phyloP scores from a whole-genome alignment of 352 stramenopile species.

The Phytophthora brassicae region DNA sequence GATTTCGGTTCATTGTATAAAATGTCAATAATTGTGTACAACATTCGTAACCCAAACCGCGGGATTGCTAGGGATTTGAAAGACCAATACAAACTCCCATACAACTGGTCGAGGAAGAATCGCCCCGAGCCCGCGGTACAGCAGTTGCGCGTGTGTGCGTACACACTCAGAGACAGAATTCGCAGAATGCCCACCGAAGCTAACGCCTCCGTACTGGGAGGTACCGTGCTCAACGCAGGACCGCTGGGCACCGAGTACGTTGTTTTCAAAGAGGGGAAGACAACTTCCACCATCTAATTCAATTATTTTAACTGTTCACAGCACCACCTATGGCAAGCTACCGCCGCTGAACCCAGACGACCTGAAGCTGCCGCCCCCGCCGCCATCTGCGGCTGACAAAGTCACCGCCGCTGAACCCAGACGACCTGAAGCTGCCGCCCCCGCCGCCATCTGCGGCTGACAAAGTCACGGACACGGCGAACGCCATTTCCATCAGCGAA shows the following conservation, averaged over 20 bases:
- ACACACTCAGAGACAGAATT: slow-evolving; percentile 28
- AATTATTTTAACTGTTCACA: slow-evolving; percentile 15
- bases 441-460: slow-evolving; percentile 73
- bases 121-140: slow-evolving; percentile 16
- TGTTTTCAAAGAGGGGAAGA: background rate
- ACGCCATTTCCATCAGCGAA: slow-evolving; percentile 80
- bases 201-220: slow-evolving; percentile 57
- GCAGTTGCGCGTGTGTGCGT: slow-evolving; percentile 25
- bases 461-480: slow-evolving; percentile 59
- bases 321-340: slow-evolving; percentile 73
- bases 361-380: slow-evolving; percentile 76
- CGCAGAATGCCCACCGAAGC: slow-evolving; percentile 38
- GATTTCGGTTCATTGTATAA: too few species aligned
- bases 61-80: too few species aligned
- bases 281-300: too few species aligned
- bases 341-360: slow-evolving; percentile 85
- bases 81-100: too few species aligned
- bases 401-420: slow-evolving; percentile 79
- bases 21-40: too few species aligned
- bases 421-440: slow-evolving; percentile 82
- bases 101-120: slow-evolving; percentile 11
- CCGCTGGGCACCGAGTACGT: slow-evolving; percentile 63
- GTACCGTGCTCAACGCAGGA: slow-evolving; percentile 59
- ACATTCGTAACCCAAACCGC: too few species aligned
- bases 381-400: slow-evolving; percentile 76